These are phyloP conservation scores for Lactuca saligna DNA, from an alignment of 129 eudicot genomes.

Conservation along the genomic window DNA sequence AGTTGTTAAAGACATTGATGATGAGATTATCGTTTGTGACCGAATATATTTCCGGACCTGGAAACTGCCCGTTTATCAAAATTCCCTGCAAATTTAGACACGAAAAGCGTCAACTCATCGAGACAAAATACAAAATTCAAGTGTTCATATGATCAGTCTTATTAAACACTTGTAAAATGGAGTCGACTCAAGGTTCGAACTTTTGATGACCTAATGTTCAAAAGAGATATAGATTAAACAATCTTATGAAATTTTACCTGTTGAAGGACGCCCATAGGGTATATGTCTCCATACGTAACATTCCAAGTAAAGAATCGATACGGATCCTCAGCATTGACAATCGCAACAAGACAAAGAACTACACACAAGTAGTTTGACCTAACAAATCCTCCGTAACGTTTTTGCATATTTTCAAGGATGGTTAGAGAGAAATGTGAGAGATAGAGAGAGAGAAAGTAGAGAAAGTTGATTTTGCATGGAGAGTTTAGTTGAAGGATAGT, in stretches of 20 bases:
- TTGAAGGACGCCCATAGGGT: slow-evolving; percentile 69
- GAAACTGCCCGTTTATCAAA: slow-evolving; percentile 80
- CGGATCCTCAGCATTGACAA: slow-evolving; percentile 59
- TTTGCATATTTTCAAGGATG: slow-evolving; percentile 20
- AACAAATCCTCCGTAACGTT: slow-evolving; percentile 3
- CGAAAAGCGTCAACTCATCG: background rate
- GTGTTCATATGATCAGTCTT: background rate
- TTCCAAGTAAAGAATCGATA: slow-evolving; percentile 65
- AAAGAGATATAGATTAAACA: no score
- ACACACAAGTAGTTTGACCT: background rate
- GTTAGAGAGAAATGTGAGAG: background rate
- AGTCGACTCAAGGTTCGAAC: background rate
- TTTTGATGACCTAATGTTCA: no score
- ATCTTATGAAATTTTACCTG: slow-evolving; percentile 34
- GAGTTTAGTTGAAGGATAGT: slow-evolving; percentile 22
- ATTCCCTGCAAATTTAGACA: slow-evolving; percentile 51
- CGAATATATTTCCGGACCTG: slow-evolving; percentile 70
- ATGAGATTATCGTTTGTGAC: slow-evolving; percentile 81
- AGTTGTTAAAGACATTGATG: slow-evolving; percentile 69
- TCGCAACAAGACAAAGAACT: slow-evolving; percentile 20
- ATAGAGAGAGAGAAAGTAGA: background rate
- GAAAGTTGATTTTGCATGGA: slow-evolving; percentile 22
- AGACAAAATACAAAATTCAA: background rate
- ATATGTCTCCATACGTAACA: slow-evolving; percentile 68
- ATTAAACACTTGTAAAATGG: background rate